A percentile compares a stretch with the other conserved stretches of the same genome.
phyloP scores from a whole-genome alignment of 129 eudicot species.

The Glebionis coronaria region DNA sequence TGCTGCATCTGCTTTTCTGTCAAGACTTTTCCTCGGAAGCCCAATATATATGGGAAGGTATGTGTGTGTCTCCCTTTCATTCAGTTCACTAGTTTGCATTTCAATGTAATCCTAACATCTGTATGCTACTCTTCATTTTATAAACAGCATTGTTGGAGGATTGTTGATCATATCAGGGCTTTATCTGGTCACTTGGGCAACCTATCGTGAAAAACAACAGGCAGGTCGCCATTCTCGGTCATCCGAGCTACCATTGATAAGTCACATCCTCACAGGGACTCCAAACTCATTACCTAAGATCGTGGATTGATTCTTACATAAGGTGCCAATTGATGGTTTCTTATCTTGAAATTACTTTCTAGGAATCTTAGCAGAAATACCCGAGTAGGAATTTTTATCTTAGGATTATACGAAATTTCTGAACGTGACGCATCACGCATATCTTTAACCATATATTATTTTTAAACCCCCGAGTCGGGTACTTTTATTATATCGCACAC shows the following conservation, averaged over 20 bases:
- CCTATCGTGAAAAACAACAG: constrained; percentile 68
- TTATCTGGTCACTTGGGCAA: constrained; percentile 95
- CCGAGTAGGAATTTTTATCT: constrained; percentile 20
- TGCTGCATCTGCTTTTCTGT: constrained; percentile 88
- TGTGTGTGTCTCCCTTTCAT: constrained; percentile 24
- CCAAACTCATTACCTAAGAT: constrained; percentile 60
- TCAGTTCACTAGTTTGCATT: neutral
- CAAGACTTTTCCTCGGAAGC: constrained; percentile 88
- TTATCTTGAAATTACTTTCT: neutral
- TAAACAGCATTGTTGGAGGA: constrained; percentile 85
- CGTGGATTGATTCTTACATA: constrained; percentile 39
- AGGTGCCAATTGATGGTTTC: constrained; percentile 6
- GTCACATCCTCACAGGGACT: constrained; percentile 66
- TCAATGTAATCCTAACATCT: neutral
- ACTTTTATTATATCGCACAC: neutral
- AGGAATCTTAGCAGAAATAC: constrained; percentile 14
- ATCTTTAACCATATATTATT: constrained; percentile 29
- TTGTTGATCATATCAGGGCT: constrained; percentile 75
- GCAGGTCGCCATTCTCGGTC: constrained; percentile 44
- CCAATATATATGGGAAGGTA: constrained; percentile 96
- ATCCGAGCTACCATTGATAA: constrained; percentile 53
- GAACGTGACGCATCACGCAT: constrained; percentile 10
- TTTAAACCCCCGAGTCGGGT: constrained; percentile 3
- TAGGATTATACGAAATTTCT: constrained; percentile 27
- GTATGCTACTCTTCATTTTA: constrained; percentile 1